Evolutionary conservation across 257 asterid species (phyloP), one percentile per base, ranked within the genome.

Genomic region (Solanum pennellii): DNA sequence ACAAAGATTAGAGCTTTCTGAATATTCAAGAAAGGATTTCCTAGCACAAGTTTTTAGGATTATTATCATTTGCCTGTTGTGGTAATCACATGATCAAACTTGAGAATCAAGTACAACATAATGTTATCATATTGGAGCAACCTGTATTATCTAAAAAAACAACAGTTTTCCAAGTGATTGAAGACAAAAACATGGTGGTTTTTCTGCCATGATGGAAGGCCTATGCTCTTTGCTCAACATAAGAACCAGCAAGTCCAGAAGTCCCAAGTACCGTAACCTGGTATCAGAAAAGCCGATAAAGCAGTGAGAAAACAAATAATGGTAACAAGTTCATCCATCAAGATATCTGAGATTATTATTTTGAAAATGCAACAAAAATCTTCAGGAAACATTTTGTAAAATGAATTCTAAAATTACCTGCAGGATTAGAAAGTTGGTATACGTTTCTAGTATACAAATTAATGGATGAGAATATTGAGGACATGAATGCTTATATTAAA

Each of bases 181-280:
- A 83, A 56, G 89, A 87, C 66, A 41, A 37, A 79, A 87, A 87
- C 87, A 83, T 12, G 87, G 72, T 68, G 31, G 20, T 1, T 27
- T 80, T 16, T 47, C 68, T 80, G 80, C 89, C 29, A 79, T 82
- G 59, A 56, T 87, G 59, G 83, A 83, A 90, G 74, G 29, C 37
- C 91, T 89, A 96, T 72, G 98, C 94, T 89, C 99, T 95, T 89
- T 96, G 94, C 95, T 96, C 99, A 75, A 97, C 95, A 62, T 96
- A 97, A 85, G 99, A 96, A 87, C 99, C 99, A 82, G 98, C 94
- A 35, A 97, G 93, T 85, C 99, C 99, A 86, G 99, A 97, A 79
- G 99, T 97, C 89, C 98, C 99, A 9, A 96, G 98, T 88, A 96
- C 98, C 0, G 98, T 89, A 80, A 97, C 97, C 99, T 96, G 95